phyloP scores from a whole-genome alignment of 306 rosid species.

The Leucaena leucocephala region DNA sequence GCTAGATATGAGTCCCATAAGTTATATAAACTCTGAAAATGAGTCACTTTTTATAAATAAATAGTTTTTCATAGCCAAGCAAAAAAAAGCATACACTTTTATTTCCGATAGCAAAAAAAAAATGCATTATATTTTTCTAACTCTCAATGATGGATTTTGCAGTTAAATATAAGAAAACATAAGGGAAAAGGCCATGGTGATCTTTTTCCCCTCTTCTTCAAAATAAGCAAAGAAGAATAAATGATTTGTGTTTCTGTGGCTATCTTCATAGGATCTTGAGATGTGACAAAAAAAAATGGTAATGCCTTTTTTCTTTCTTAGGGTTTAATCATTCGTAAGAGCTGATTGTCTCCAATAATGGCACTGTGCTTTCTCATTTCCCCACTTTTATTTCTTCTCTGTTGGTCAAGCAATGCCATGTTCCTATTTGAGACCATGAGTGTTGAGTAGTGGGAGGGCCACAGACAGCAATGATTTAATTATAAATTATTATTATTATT shows the following conservation, averaged over 20 bases:
- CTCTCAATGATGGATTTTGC: neutral
- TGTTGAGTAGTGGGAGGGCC: neutral
- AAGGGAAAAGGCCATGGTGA: neutral
- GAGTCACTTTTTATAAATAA: no score
- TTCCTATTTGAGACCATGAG: neutral
- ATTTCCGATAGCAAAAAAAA: no score
- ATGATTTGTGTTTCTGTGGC: neutral
- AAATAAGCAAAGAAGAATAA: neutral
- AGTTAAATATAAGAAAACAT: neutral
- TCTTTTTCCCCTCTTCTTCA: neutral
- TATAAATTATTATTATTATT: neutral
- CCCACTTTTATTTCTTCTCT: neutral
- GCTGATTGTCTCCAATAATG: neutral
- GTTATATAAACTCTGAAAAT: no score
- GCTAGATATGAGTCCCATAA: no score
- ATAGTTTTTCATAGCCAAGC: no score
- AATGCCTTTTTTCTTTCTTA: neutral
- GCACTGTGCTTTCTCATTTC: neutral
- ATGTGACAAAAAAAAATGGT: slow-evolving; percentile 15
- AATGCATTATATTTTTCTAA: neutral
- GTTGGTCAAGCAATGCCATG: neutral
- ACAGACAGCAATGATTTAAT: neutral
- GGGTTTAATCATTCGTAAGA: neutral
- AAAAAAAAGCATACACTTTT: neutral
- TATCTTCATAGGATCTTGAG: slow-evolving; percentile 3